phyloP scores from a whole-genome alignment of 176 grass and related monocot species.

The Phyllostachys edulis region DNA sequence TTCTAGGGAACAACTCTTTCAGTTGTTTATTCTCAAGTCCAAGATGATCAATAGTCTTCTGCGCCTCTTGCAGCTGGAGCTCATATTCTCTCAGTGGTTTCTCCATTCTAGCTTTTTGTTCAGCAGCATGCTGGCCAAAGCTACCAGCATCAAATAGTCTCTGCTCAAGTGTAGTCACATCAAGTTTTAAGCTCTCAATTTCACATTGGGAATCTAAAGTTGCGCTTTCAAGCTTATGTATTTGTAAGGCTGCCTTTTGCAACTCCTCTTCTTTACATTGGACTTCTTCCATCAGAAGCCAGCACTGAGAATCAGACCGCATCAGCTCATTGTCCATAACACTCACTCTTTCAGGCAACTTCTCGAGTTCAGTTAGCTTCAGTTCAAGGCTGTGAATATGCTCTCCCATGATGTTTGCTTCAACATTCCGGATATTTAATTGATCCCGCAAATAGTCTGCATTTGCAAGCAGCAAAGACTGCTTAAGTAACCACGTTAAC shows the following conservation, averaged over 20 bases:
- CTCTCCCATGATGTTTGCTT: slow-evolving; percentile 89
- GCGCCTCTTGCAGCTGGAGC: slow-evolving; percentile 46
- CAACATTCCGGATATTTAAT: slow-evolving; percentile 74
- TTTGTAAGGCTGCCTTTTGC: slow-evolving; percentile 58
- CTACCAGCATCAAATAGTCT: slow-evolving; percentile 56
- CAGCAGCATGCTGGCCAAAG: slow-evolving; percentile 37
- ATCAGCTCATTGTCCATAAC: slow-evolving; percentile 53
- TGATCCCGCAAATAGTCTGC: slow-evolving; percentile 98
- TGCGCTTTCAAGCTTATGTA: slow-evolving; percentile 70
- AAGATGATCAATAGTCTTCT: slow-evolving; percentile 47
- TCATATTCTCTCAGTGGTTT: slow-evolving; percentile 41
- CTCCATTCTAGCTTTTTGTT: slow-evolving; percentile 38
- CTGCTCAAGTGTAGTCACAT: slow-evolving; percentile 78
- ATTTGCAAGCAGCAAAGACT: slow-evolving; percentile 33
- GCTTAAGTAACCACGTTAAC: background rate
- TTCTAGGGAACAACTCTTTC: slow-evolving; percentile 40
- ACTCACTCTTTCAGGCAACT: slow-evolving; percentile 63
- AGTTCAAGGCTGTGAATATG: slow-evolving; percentile 83
- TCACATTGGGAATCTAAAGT: slow-evolving; percentile 92
- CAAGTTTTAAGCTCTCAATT: slow-evolving; percentile 97
- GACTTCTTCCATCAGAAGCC: slow-evolving; percentile 74
- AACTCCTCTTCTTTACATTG: slow-evolving; percentile 69
- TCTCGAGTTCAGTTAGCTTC: slow-evolving; percentile 78
- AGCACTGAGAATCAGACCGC: slow-evolving; percentile 62
- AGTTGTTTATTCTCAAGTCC: slow-evolving; percentile 64